These are phyloP conservation scores for Eutypa lata DNA, from an alignment of 2,329 filamentous ascomycete genomes.

Conservation along the genomic window DNA sequence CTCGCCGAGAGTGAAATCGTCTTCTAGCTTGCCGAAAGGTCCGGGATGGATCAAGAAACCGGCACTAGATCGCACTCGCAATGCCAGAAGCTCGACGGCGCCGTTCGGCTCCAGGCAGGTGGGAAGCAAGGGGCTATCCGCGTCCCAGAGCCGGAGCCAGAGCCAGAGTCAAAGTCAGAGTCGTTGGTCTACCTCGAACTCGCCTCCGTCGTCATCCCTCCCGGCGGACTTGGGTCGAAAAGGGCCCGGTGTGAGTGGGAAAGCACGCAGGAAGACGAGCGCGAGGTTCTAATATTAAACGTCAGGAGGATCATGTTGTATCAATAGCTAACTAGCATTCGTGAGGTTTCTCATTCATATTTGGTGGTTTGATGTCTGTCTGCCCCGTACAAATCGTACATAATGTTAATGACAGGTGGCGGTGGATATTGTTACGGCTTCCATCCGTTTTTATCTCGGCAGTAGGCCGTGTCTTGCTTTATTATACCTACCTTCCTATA, in stretches of 20 bases:
- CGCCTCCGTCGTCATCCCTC: not conserved
- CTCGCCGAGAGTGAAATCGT: slow-evolving; percentile 13
- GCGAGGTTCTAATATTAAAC: slow-evolving; percentile 15
- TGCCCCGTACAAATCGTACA: not conserved
- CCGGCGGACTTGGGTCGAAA: slow-evolving; percentile 2
- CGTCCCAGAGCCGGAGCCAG: slow-evolving; percentile 9
- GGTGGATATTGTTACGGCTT: too few relatives aligned
- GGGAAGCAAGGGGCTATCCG: slow-evolving; percentile 3
- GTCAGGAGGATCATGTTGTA: too few relatives aligned
- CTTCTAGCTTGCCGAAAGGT: slow-evolving; percentile 12
- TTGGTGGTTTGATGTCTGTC: not conserved
- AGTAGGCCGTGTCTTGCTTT: too few relatives aligned
- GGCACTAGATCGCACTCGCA: not conserved
- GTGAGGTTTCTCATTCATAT: too few relatives aligned
- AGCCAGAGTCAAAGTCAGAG: slow-evolving; percentile 4
- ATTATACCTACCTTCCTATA: too few relatives aligned
- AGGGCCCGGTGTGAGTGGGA: not conserved
- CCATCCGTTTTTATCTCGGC: too few relatives aligned
- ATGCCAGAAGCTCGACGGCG: slow-evolving; percentile 11
- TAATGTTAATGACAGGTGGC: not conserved
- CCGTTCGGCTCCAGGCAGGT: slow-evolving; percentile 5
- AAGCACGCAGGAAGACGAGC: slow-evolving; percentile 16
- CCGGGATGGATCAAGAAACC: slow-evolving; percentile 24
- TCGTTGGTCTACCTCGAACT: not conserved
- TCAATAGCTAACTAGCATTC: too few relatives aligned